Percentiles rank a stretch among this genome's conserved stretches.
These are phyloP conservation scores for Lizanozyma gosingica DNA, from an alignment of 1,139 yeast genomes.

Conservation along the genomic window DNA sequence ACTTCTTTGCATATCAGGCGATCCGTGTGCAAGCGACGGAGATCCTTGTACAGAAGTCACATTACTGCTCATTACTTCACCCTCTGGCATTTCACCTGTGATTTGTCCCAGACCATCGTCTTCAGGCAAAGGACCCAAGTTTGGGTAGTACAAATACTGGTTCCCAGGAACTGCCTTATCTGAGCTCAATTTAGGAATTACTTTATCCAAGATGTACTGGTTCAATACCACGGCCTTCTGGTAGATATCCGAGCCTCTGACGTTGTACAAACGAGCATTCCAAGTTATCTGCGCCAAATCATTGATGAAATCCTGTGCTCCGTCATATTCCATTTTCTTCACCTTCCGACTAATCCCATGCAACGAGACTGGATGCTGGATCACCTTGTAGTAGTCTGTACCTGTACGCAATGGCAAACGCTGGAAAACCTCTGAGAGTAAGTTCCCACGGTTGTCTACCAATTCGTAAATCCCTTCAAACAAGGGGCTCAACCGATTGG, in stretches of 20 bases:
- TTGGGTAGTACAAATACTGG: slow-evolving; percentile 49
- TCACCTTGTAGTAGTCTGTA: slow-evolving; percentile 37
- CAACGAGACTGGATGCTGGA: slow-evolving; percentile 34
- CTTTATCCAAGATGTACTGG: slow-evolving; percentile 41
- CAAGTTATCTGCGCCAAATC: slow-evolving; percentile 81
- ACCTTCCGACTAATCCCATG: slow-evolving; percentile 35
- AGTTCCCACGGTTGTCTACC: slow-evolving; percentile 34
- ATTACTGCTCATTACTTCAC: background rate
- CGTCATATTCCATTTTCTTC: slow-evolving; percentile 43
- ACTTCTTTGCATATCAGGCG: background rate
- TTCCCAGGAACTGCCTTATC: slow-evolving; percentile 34
- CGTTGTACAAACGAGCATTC: slow-evolving; percentile 83
- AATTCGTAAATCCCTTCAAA: slow-evolving; percentile 36
- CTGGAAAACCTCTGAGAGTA: slow-evolving; percentile 41
- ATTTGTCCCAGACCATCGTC: slow-evolving; percentile 19
- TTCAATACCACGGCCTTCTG: slow-evolving; percentile 68
- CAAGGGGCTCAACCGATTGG: slow-evolving; percentile 28
- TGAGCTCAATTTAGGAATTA: slow-evolving; percentile 44
- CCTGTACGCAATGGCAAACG: slow-evolving; percentile 44
- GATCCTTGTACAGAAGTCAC: background rate
- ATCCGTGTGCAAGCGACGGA: background rate
- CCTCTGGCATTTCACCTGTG: background rate
- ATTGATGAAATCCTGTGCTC: slow-evolving; percentile 58
- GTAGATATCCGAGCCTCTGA: slow-evolving; percentile 58
- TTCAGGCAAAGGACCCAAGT: slow-evolving; percentile 66